Conservation (phyloP, 805 yeast species). For the Tetrapisispora arboricola region DNA sequence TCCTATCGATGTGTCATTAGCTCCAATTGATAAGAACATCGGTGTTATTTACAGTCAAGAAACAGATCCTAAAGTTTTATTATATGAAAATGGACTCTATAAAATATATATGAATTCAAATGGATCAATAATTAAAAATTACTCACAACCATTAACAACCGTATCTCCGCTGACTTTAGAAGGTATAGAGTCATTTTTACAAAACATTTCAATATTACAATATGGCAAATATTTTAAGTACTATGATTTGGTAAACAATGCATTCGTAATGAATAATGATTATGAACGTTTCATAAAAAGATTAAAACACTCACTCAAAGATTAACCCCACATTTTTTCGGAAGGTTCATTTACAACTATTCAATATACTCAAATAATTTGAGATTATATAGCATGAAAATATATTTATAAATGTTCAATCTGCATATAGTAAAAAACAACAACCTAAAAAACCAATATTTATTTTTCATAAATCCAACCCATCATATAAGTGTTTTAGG, state of each 20-base stretch:
- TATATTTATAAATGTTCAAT: too few relatives aligned
- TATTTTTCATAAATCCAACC: too few relatives aligned
- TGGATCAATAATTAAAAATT: not conserved
- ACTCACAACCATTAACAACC: too few relatives aligned
- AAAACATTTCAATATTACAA: not conserved
- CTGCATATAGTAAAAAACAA: too few relatives aligned
- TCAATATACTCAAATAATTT: too few relatives aligned
- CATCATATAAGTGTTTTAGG: too few relatives aligned
- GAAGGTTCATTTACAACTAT: too few relatives aligned
- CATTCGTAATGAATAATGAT: not conserved
- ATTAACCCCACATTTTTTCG: too few relatives aligned
- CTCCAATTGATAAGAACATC: not conserved
- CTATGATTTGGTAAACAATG: not conserved
- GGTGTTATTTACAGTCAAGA: not conserved
- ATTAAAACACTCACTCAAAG: not conserved
- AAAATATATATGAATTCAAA: not conserved
- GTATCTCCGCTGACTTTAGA: too few relatives aligned
- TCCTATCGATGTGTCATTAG: not conserved
- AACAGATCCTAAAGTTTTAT: not conserved
- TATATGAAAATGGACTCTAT: not conserved
- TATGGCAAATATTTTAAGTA: not conserved
- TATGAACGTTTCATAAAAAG: not conserved
- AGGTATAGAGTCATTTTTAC: not conserved
- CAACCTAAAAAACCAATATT: too few relatives aligned
- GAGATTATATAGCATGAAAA: too few relatives aligned